A percentile compares a stretch with the other conserved stretches of the same genome.
phyloP scores from a whole-genome alignment of 2,329 filamentous ascomycete species.

The Stemphylium lycopersici region DNA sequence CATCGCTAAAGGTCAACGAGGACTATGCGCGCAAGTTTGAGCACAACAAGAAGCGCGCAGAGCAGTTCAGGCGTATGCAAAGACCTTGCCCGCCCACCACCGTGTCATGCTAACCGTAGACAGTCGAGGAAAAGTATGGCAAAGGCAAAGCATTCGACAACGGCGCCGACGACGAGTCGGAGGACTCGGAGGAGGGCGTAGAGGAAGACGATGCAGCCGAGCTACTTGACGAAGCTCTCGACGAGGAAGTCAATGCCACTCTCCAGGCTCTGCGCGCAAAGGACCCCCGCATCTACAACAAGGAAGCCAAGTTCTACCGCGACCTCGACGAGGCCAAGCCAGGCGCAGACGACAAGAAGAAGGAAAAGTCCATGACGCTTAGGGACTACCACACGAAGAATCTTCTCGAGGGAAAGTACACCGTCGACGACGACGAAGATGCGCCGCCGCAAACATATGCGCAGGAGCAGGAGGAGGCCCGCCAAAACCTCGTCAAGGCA shows the following conservation, averaged over 20 bases:
- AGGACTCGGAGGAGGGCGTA: slow-evolving; percentile 62
- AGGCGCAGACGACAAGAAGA: slow-evolving; percentile 56
- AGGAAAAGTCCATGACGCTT: slow-evolving; percentile 82
- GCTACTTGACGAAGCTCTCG: slow-evolving; percentile 81
- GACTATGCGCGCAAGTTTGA: slow-evolving; percentile 90
- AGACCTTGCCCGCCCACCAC: not conserved
- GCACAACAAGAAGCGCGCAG: slow-evolving; percentile 96
- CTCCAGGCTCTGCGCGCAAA: slow-evolving; percentile 87
- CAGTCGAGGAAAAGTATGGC: slow-evolving; percentile 88
- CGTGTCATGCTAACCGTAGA: slow-evolving; percentile 23
- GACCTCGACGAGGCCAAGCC: slow-evolving; percentile 62
- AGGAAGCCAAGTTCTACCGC: slow-evolving; percentile 76
- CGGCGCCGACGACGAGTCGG: slow-evolving; percentile 59
- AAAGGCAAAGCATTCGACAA: slow-evolving; percentile 50
- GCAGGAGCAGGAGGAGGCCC: slow-evolving; percentile 85
- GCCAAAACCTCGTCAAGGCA: slow-evolving; percentile 76
- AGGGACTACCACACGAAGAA: slow-evolving; percentile 92
- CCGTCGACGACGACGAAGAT: slow-evolving; percentile 62
- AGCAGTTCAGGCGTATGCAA: slow-evolving; percentile 70
- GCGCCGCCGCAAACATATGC: slow-evolving; percentile 72
- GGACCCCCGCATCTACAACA: slow-evolving; percentile 89
- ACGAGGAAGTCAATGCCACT: slow-evolving; percentile 85
- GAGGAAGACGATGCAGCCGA: slow-evolving; percentile 91
- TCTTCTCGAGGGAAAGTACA: slow-evolving; percentile 73
- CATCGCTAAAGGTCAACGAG: slow-evolving; percentile 78